Evolutionary conservation across 441 rosid species (phyloP).

Genomic region (Eutrema salsugineum): DNA sequence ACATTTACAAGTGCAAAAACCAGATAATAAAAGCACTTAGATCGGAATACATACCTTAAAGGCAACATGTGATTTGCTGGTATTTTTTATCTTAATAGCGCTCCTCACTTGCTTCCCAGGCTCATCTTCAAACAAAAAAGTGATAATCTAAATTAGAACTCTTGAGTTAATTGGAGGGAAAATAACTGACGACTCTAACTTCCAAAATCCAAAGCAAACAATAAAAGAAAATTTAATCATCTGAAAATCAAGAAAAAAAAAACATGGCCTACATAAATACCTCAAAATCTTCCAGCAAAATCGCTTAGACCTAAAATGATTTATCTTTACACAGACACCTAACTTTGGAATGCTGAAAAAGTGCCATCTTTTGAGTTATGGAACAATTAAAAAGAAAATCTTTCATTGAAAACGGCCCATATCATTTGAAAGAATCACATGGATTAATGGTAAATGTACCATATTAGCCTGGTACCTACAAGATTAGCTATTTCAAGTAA

Average conservation of each 20-base stretch:
- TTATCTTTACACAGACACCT: background rate
- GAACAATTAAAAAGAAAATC: background rate
- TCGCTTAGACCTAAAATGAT: background rate
- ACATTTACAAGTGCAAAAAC: background rate
- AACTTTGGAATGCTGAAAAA: background rate
- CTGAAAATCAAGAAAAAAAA: background rate
- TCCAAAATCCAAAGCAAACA: background rate
- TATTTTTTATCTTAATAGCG: slow-evolving; percentile 91
- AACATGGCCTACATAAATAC: background rate
- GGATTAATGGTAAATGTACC: background rate
- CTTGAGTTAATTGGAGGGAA: background rate
- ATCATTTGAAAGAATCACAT: background rate
- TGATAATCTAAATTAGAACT: background rate
- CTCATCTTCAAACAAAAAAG: slow-evolving; percentile 56
- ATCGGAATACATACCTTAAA: slow-evolving; percentile 59
- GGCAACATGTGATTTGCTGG: slow-evolving; percentile 83
- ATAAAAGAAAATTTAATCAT: background rate
- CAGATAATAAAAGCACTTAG: background rate
- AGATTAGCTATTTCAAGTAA: background rate
- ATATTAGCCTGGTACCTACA: background rate
- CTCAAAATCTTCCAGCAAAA: background rate
- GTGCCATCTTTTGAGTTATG: background rate
- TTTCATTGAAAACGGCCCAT: background rate
- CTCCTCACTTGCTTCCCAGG: slow-evolving; percentile 97
- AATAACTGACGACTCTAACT: background rate